A percentile compares a stretch with the other conserved stretches of the same genome.
Evolutionary conservation across 495 filamentous ascomycete species (phyloP).

Genomic region (Talaromyces wortmannii): DNA sequence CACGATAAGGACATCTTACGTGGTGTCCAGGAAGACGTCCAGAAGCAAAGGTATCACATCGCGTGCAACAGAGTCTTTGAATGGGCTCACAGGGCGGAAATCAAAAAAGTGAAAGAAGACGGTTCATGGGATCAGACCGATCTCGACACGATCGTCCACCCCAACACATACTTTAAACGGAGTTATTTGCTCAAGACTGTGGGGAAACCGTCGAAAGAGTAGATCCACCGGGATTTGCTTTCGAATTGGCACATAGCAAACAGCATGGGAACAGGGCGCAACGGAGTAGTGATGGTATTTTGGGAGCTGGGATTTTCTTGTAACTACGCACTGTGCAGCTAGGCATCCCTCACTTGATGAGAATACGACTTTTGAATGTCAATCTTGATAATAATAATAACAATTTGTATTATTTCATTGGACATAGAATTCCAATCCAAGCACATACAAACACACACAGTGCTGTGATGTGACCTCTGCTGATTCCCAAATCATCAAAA

Average conservation of each 20-base stretch:
- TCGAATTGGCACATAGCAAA: background rate
- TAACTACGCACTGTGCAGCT: background rate
- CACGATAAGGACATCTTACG: slow-evolving; percentile 69
- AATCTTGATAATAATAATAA: background rate
- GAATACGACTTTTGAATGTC: slow-evolving; percentile 1
- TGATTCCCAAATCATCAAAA: slow-evolving; percentile 70
- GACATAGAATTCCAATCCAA: background rate
- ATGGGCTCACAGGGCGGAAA: slow-evolving; percentile 72
- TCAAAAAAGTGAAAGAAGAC: slow-evolving; percentile 82
- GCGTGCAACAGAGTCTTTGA: slow-evolving; percentile 98
- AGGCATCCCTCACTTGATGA: background rate
- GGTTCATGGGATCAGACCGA: slow-evolving; percentile 70
- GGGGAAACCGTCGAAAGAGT: slow-evolving; percentile 23
- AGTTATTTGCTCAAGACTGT: slow-evolving; percentile 78
- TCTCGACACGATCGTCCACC: slow-evolving; percentile 93
- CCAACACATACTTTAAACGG: slow-evolving; percentile 95
- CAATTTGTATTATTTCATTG: background rate
- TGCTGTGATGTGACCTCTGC: slow-evolving; percentile 58
- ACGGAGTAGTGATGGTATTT: background rate
- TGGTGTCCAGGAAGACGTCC: slow-evolving; percentile 82
- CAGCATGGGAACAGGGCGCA: background rate
- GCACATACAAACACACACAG: too few relatives aligned
- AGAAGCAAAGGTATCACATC: slow-evolving; percentile 83
- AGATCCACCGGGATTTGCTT: slow-evolving; percentile 50
- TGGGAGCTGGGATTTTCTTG: background rate